These are phyloP conservation scores for Hypholoma sublateritium DNA, from an alignment of 768 basidiomycete genomes.

Conservation along the genomic window DNA sequence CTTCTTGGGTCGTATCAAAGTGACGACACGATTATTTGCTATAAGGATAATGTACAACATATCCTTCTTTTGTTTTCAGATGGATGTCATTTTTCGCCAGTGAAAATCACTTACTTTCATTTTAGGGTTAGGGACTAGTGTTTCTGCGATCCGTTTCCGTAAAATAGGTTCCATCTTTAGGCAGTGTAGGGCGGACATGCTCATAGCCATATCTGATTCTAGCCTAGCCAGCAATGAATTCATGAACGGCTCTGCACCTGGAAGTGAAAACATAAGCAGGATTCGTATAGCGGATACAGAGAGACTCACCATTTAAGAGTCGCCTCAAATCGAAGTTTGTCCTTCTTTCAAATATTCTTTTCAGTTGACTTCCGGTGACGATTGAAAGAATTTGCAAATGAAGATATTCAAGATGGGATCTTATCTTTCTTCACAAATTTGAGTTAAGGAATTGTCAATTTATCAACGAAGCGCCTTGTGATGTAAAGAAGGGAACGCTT, in stretches of 20 bases:
- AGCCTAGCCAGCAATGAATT: constrained; percentile 67
- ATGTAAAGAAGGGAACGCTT: constrained; percentile 31
- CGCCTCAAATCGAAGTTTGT: constrained; percentile 90
- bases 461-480: constrained; percentile 1
- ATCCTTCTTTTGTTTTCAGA: constrained; percentile 50
- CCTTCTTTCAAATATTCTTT: constrained; percentile 82
- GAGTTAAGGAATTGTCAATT: constrained; percentile 16
- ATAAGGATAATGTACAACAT: constrained; percentile 76
- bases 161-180: constrained; percentile 69
- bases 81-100: background rate
- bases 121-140: constrained; percentile 77
- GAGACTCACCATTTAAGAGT: constrained; percentile 57
- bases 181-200: constrained; percentile 78
- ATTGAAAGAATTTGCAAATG: constrained; percentile 92
- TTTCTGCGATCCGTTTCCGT: constrained; percentile 75
- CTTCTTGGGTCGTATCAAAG: constrained; percentile 2
- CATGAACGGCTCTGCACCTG: constrained; percentile 84
- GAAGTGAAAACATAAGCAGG: background rate
- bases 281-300: background rate
- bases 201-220: constrained; percentile 80
- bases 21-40: constrained; percentile 4
- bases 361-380: constrained; percentile 82
- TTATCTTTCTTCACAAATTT: constrained; percentile 73
- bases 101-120: constrained; percentile 55
- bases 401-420: constrained; percentile 92